Base-by-base conservation (phyloP, 78 protist species). In the Emiliania huxleyi region DNA sequence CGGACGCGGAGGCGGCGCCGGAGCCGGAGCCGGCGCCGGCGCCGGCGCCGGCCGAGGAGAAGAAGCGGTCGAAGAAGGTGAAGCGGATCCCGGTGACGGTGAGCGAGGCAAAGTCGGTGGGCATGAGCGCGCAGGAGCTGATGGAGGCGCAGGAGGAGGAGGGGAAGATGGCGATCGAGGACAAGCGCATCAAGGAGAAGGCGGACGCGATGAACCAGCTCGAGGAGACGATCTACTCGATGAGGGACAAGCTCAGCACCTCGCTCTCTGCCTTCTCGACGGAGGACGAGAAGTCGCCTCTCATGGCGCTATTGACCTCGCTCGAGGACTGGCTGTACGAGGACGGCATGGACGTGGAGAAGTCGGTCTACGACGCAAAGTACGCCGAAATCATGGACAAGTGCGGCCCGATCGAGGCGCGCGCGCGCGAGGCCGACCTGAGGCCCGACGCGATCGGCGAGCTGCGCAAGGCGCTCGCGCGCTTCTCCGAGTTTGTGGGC, bases 1-100 rank as follows among this genome's bases (percentile, higher is more conserved):
- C 90, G 18, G 42, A 44, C 11, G 33, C 26, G 40, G 95, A 75
- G 77, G n/a, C n/a, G n/a, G n/a, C n/a, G n/a, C n/a, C n/a, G n/a
- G 92, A 44, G 23, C 22, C 90, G 21, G 93, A 38, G 23, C 33
- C 1, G 43, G 87, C 91, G n/a, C 75, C 87, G n/a, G 96, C 90
- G 37, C 94, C 77, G 43, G 25, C 35, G 90, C n/a, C n/a, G n/a
- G 69, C 12, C 42, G 45, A 55, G 75, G 92, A 92, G 89, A 94
- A 91, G 94, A 92, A 56, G 40, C 84, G 33, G 83, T 83, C 56
- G 91, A 94, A 92, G 75, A 96, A 94, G 95, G 94, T 93, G 52
- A 87, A 56, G 94, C 94, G 94, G 92, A 5, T 62, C 49, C 4
- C n/a, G 37, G 81, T 90, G 42, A 15, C 71, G 6, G 93, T 90